Evolutionary conservation across 768 basidiomycete species (phyloP), one percentile per base, ranked within the genome.

Genomic region (Collybia sp.): DNA sequence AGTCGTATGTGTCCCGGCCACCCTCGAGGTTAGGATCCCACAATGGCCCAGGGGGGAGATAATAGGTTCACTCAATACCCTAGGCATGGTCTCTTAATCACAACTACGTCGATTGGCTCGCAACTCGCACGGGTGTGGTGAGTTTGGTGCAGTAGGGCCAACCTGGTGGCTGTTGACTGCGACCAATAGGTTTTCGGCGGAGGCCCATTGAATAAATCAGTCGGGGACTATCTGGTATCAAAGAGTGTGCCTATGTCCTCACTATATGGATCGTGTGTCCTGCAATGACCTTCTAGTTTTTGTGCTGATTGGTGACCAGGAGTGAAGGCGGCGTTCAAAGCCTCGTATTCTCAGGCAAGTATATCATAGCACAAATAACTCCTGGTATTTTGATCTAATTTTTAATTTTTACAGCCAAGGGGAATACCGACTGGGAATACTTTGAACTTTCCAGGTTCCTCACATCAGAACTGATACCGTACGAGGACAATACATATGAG

Each of bases 161-260:
- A 3, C 35, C 10, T 37, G 17, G 15, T 42, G 8, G 13, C 17
- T 4, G n/a, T 33, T 19, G 11, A 12, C 18, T 25, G 17, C 31
- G 13, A 41, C 4, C 12, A 37, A 30, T 38, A 74, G 73, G 6
- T 53, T 0, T 72, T 55, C 38, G 67, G 62, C 10, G 71, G 72
- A n/a, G 71, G 68, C 0, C 64, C 70, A 8, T 40, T 75, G 4
- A 64, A 66, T 19, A 52, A 63, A 42, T 58, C 59, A n/a, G 50
- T 61, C 1, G 73, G 70, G 0, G 64, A 73, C n/a, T 41, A 42
- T 12, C 34, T 73, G 16, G 53, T 53, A 3, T 49, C 55, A 13
- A 52, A 60, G n/a, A 70, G 70, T 0, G 65, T 73, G 1, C 49
- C 54, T 1, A 44, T 73, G 1, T 45, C 47, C 11, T 56, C 48